Evolutionary conservation across 148 eudicot species (phyloP), one percentile per base, ranked within the genome.

Genomic region (Nyssa sinensis): DNA sequence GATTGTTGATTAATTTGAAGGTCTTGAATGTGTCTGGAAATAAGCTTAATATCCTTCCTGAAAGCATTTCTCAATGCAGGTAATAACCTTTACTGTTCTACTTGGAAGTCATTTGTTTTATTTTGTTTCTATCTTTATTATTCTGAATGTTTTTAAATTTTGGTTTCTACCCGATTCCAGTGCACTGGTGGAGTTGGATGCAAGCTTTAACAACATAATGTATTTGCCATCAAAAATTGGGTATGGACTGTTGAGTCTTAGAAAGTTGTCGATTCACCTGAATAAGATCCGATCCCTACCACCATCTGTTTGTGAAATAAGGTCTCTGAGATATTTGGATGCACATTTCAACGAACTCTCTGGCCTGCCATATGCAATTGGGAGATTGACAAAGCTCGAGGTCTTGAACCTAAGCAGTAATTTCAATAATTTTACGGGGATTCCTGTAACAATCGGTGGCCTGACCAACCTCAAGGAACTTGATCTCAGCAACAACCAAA

Each of bases 401-500:
- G 77, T 81, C 16, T 77, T 91, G 23, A 86, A 89, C 73, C 83
- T 91, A 14, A 79, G 93, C 65, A 86, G 93, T 70, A 91, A 91
- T 63, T 91, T 91, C 66, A 89, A 85, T 69, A 93, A 91, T 74
- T 70, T 91, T 59, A 86, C 85, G 64, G 85, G 83, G 65, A 84
- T 91, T 16, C 97, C 97, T 4, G 87, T 84, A 62, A 87, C 90
- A 65, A 80, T 91, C 8, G 82, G 90, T 19, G 86, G 83, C 11
- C 70, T 91, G 32, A 72, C 71, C 60, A 89, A 71, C 77, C 93
- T 91, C n/a, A 86, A 79, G 76, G 93, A 89, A 64, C 88, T 91
- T 7, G 97, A 91, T 75, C 70, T 91, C 25, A 87, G 97, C 84
- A 88, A 91, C 84, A 87, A 91, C 72, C 97, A 91, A 80, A 91